phyloP scores from a whole-genome alignment of 352 stramenopile genomes.

The Phytophthora cryptogea region DNA sequence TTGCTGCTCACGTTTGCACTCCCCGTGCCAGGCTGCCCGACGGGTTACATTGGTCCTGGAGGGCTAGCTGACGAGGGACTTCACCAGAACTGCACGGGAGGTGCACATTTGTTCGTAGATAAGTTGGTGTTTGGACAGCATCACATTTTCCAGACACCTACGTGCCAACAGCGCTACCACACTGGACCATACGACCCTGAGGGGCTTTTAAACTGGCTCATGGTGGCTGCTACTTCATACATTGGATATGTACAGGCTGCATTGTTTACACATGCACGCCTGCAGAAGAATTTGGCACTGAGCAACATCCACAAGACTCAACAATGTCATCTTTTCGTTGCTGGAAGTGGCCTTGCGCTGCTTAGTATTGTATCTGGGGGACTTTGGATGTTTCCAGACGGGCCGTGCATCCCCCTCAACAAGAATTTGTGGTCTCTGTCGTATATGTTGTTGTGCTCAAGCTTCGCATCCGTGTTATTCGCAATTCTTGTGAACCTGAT shows the following conservation, averaged over 20 bases:
- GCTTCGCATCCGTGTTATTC: constrained; percentile 38
- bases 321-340: constrained; percentile 5
- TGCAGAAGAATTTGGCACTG: background rate
- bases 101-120: constrained; percentile 78
- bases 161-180: constrained; percentile 56
- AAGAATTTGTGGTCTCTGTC: constrained; percentile 88
- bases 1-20: constrained; percentile 57
- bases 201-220: constrained; percentile 78
- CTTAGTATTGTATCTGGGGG: constrained; percentile 19
- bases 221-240: constrained; percentile 62
- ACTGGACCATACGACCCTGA: constrained; percentile 79
- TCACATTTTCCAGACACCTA: constrained; percentile 72
- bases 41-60: constrained; percentile 74
- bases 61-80: constrained; percentile 46
- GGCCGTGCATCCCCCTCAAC: constrained; percentile 68
- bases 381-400: constrained; percentile 31
- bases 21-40: constrained; percentile 68
- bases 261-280: constrained; percentile 22
- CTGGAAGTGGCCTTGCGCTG: constrained; percentile 15
- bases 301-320: constrained; percentile 4
- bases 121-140: constrained; percentile 52
- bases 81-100: constrained; percentile 74
- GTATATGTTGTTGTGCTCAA: constrained; percentile 60
- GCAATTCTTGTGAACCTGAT: constrained; percentile 29
- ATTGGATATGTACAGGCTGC: constrained; percentile 60